phyloP scores from a whole-genome alignment of 768 basidiomycete species.

The Trametes punicea region DNA sequence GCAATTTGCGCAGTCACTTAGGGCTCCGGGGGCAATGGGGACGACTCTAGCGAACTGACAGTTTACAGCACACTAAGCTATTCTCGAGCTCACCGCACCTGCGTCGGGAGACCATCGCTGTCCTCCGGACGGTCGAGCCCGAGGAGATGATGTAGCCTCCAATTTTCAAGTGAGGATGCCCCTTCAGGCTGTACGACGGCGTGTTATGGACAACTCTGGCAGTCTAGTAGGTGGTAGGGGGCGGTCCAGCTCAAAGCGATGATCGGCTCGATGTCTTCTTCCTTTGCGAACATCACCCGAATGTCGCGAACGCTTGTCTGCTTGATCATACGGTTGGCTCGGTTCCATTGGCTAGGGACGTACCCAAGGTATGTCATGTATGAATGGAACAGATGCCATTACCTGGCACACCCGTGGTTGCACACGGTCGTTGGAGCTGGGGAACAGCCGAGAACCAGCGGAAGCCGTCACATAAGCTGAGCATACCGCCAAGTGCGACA shows the following conservation, averaged over 20 bases:
- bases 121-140: neutral
- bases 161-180: no score
- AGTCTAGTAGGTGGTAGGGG: no score
- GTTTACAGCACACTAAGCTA: constrained; percentile 2
- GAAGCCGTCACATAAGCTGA: constrained; percentile 2
- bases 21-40: neutral
- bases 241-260: neutral
- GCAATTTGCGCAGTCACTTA: constrained; percentile 1
- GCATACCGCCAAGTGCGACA: neutral
- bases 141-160: no score
- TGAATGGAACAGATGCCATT: neutral
- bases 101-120: neutral
- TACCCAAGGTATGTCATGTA: neutral
- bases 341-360: neutral
- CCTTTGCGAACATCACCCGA: neutral
- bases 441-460: neutral
- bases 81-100: neutral
- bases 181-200: no score
- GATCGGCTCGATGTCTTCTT: neutral
- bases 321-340: neutral
- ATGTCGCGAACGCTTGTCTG: neutral
- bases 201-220: no score
- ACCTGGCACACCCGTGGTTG: neutral
- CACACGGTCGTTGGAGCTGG: neutral
- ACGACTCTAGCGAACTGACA: neutral